Conservation (phyloP, 805 yeast species). For the Ogataea allantospora region DNA sequence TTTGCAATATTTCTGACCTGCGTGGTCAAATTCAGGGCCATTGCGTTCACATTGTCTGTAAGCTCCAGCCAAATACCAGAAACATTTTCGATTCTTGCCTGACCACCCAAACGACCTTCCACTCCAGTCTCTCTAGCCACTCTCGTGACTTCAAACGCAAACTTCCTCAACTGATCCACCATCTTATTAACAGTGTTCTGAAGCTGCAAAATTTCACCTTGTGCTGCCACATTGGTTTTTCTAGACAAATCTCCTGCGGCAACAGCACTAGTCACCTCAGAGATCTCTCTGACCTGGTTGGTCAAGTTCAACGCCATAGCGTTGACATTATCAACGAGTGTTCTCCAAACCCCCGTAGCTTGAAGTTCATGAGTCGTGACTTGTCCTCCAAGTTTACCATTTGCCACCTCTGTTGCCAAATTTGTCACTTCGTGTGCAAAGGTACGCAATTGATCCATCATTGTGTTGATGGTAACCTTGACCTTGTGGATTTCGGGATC, state of each 20-base stretch:
- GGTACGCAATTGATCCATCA: conserved; percentile 85
- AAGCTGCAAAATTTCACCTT: conserved; percentile 81
- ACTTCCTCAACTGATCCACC: conserved; percentile 82
- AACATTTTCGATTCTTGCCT: conserved; percentile 73
- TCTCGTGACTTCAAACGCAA: conserved; percentile 82
- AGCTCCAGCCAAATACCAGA: conserved; percentile 88
- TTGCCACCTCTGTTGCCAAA: conserved; percentile 86
- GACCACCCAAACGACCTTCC: conserved; percentile 86
- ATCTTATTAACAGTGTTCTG: conserved; percentile 85
- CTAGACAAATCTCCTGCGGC: conserved; percentile 83
- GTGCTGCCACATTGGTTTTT: conserved; percentile 86
- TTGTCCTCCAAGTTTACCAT: conserved; percentile 88
- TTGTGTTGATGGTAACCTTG: conserved; percentile 77
- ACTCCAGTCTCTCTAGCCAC: conserved; percentile 91
- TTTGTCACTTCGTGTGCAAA: conserved; percentile 81
- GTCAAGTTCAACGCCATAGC: conserved; percentile 87
- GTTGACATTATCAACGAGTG: conserved; percentile 79
- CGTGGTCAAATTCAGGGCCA: conserved; percentile 84
- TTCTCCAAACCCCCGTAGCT: conserved; percentile 87
- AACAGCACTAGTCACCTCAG: conserved; percentile 86
- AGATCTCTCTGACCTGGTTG: conserved; percentile 84
- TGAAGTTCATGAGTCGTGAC: conserved; percentile 66
- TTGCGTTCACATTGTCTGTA: conserved; percentile 84
- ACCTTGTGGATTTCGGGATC: conserved; percentile 80
- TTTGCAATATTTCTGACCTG: conserved; percentile 87